Evolutionary conservation across 345 rosid species (phyloP).

Genomic region (Sisymbrium irio): DNA sequence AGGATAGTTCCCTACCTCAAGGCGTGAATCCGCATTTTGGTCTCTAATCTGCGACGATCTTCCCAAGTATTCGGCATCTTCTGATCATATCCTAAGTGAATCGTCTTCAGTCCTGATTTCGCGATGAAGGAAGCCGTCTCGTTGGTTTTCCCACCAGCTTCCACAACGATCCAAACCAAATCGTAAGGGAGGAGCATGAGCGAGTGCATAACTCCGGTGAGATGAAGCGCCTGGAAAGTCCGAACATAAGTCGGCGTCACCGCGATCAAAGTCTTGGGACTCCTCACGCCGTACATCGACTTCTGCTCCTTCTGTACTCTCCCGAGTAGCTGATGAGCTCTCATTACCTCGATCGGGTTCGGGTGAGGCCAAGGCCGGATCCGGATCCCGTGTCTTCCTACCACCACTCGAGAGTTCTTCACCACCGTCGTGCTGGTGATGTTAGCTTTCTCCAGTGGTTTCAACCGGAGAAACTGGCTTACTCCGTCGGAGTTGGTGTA

Average conservation of each 20-base stretch:
- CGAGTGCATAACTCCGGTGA: slow-evolving; percentile 95
- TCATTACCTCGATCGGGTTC: slow-evolving; percentile 84
- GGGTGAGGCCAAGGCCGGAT: slow-evolving; percentile 99
- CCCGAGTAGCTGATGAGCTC: slow-evolving; percentile 78
- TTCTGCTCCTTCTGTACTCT: slow-evolving; percentile 95
- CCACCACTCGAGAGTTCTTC: slow-evolving; percentile 65
- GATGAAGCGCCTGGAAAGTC: slow-evolving; percentile 91
- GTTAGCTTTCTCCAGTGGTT: slow-evolving; percentile 22
- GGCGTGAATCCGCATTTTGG: slow-evolving; percentile 78
- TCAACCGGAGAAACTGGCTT: slow-evolving; percentile 25
- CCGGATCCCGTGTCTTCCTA: slow-evolving; percentile 99
- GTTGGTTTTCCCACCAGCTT: slow-evolving; percentile 77
- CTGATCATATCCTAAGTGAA: slow-evolving; percentile 61
- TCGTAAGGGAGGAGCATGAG: slow-evolving; percentile 87
- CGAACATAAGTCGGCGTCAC: slow-evolving; percentile 96
- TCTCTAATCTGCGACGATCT: slow-evolving; percentile 63
- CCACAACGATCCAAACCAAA: slow-evolving; percentile 94
- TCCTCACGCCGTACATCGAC: slow-evolving; percentile 67
- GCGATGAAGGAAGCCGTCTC: slow-evolving; percentile 78
- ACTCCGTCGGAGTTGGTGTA: slow-evolving; percentile 33
- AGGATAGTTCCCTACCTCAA: too few species aligned
- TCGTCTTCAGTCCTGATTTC: slow-evolving; percentile 63
- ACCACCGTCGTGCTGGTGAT: neutral
- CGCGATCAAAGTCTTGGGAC: slow-evolving; percentile 60
- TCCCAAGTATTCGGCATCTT: slow-evolving; percentile 82